Evolutionary conservation across 1,139 yeast species (phyloP).

Genomic region (Wickerhamomyces sp.): DNA sequence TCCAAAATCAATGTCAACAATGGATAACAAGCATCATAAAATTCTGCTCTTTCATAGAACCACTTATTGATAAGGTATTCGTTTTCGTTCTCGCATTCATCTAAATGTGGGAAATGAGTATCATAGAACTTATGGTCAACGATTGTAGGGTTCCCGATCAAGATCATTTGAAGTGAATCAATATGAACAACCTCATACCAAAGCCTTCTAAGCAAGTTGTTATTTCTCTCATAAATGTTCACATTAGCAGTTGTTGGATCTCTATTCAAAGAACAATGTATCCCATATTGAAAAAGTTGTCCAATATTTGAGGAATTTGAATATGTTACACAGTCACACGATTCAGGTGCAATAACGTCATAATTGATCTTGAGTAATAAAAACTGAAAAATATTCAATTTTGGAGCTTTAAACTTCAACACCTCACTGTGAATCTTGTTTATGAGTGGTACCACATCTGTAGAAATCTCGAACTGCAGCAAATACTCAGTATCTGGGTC

Average conservation of each 20-base stretch:
- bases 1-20: constrained; percentile 15
- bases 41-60: constrained; percentile 11
- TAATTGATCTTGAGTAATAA: constrained; percentile 12
- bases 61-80: constrained; percentile 16
- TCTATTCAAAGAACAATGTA: constrained; percentile 17
- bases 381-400: constrained; percentile 19
- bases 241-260: constrained; percentile 12
- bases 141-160: constrained; percentile 19
- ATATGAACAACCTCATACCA: constrained; percentile 19
- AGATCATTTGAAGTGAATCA: constrained; percentile 18
- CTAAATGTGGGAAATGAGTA: constrained; percentile 20
- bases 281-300: constrained; percentile 16
- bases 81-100: constrained; percentile 16
- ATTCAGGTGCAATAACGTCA: constrained; percentile 19
- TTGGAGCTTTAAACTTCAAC: constrained; percentile 9
- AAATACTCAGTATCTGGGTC: constrained; percentile 14
- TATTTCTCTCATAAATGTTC: constrained; percentile 2
- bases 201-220: constrained; percentile 19
- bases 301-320: constrained; percentile 16
- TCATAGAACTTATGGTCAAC: constrained; percentile 17
- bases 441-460: constrained; percentile 6
- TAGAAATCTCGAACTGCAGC: constrained; percentile 11
- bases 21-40: constrained; percentile 13
- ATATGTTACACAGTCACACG: constrained; percentile 17
- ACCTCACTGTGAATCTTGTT: constrained; percentile 14